These are phyloP conservation scores for Penicillium sp. DNA, from an alignment of 2,329 filamentous ascomycete species.

Conservation along the genomic window DNA sequence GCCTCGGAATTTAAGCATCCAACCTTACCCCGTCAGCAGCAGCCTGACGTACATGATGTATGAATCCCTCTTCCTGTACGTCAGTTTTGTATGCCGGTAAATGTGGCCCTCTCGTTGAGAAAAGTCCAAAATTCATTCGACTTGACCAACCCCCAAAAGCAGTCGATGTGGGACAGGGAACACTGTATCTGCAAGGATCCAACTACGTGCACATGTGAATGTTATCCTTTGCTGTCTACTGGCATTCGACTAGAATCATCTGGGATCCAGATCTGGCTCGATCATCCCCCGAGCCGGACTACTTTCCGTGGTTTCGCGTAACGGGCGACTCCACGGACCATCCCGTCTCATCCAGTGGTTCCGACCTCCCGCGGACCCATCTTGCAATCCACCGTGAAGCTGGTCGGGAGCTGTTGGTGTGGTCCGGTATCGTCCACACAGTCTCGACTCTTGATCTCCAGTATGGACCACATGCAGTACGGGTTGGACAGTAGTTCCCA, in stretches of 20 bases:
- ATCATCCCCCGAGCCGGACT: neutral
- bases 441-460: neutral
- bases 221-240: too few species aligned
- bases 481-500: too few species aligned
- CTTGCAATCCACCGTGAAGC: conserved; percentile 3
- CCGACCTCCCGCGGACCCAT: conserved; percentile 18
- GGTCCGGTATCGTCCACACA: too few species aligned
- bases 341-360: conserved; percentile 23
- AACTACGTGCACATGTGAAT: too few species aligned
- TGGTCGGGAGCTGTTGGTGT: neutral
- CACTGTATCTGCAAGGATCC: too few species aligned
- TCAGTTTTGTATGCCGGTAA: conserved; percentile 1
- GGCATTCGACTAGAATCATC: too few species aligned
- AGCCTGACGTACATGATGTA: neutral
- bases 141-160: too few species aligned
- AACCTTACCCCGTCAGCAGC: neutral
- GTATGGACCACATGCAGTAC: neutral
- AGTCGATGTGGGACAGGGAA: too few species aligned
- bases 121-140: too few species aligned
- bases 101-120: neutral
- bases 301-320: conserved; percentile 7
- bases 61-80: conserved; percentile 5
- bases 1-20: too few species aligned
- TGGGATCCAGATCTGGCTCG: conserved; percentile 17
- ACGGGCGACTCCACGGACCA: conserved; percentile 7